Evolutionary conservation across 768 basidiomycete genomes (phyloP).

Genomic region (Sporobolomyces roseus): DNA sequence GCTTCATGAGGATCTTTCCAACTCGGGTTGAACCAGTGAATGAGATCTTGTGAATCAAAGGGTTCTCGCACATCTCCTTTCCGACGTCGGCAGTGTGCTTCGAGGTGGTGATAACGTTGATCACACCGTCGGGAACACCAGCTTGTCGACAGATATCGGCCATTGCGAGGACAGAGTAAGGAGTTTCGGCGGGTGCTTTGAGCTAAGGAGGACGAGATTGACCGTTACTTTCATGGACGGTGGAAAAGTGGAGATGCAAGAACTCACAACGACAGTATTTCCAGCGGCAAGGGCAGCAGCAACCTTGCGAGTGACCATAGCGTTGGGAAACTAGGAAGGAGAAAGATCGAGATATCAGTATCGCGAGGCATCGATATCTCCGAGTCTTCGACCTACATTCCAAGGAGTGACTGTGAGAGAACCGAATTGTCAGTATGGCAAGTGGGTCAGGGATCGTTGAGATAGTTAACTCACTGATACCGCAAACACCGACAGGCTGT

Average conservation of each 20-base stretch:
- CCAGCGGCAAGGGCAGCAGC: conserved; percentile 88
- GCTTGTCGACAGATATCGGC: conserved; percentile 85
- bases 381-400: conserved; percentile 22
- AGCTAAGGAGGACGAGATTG: conserved; percentile 49
- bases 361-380: background rate
- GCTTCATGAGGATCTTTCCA: conserved; percentile 51
- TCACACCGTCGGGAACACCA: conserved; percentile 90
- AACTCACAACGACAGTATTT: conserved; percentile 72
- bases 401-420: conserved; percentile 42
- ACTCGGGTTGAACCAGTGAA: conserved; percentile 49
- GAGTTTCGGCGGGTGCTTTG: conserved; percentile 92
- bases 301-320: conserved; percentile 72
- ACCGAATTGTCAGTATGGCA: background rate
- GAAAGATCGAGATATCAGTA: background rate
- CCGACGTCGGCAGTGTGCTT: conserved; percentile 82
- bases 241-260: background rate
- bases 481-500: conserved; percentile 63
- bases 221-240: background rate
- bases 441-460: conserved; percentile 25
- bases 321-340: conserved; percentile 31
- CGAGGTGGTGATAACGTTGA: conserved; percentile 87
- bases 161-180: conserved; percentile 84
- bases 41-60: conserved; percentile 77
- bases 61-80: conserved; percentile 88
- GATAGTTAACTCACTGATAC: conserved; percentile 46